Evolutionary conservation across 2,329 filamentous ascomycete genomes (phyloP).

Genomic region (Trichoderma afroharzianum): DNA sequence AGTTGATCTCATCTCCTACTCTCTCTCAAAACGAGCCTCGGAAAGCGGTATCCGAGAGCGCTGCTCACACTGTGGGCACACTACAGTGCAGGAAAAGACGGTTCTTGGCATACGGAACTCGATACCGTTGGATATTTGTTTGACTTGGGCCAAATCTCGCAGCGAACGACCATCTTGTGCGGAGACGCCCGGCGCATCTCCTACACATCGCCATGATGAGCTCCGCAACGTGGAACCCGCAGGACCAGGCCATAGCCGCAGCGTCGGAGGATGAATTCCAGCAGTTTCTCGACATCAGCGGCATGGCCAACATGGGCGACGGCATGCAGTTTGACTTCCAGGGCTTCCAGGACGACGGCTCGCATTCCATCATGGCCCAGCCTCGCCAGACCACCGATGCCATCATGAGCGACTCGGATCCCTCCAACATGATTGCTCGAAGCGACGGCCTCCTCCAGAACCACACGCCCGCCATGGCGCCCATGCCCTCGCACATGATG

Average conservation of each 20-base stretch:
- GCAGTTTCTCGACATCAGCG: slow-evolving; percentile 60
- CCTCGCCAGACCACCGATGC: slow-evolving; percentile 32
- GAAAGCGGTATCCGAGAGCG: neutral
- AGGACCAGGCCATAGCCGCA: slow-evolving; percentile 52
- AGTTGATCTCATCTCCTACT: neutral
- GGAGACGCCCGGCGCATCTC: slow-evolving; percentile 4
- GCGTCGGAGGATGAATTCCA: slow-evolving; percentile 59
- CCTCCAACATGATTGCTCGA: slow-evolving; percentile 29
- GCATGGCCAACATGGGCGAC: slow-evolving; percentile 51
- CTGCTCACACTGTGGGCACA: slow-evolving; percentile 1
- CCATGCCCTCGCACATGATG: slow-evolving; percentile 46
- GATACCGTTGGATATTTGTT: neutral
- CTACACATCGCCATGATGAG: slow-evolving; percentile 45
- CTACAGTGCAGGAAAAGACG: neutral
- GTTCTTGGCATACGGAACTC: neutral
- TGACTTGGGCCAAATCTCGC: neutral
- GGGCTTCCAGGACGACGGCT: slow-evolving; percentile 45
- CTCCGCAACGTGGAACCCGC: slow-evolving; percentile 51
- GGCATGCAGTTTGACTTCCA: slow-evolving; percentile 59
- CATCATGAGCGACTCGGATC: slow-evolving; percentile 35
- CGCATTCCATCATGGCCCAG: slow-evolving; percentile 31
- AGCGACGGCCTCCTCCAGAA: slow-evolving; percentile 39
- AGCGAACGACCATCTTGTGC: neutral
- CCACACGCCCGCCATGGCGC: slow-evolving; percentile 47
- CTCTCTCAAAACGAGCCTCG: neutral